Percentiles rank a stretch among this genome's conserved stretches.
Conservation (phyloP, 2,329 filamentous ascomycete species). For the Monosporascus sp. region DNA sequence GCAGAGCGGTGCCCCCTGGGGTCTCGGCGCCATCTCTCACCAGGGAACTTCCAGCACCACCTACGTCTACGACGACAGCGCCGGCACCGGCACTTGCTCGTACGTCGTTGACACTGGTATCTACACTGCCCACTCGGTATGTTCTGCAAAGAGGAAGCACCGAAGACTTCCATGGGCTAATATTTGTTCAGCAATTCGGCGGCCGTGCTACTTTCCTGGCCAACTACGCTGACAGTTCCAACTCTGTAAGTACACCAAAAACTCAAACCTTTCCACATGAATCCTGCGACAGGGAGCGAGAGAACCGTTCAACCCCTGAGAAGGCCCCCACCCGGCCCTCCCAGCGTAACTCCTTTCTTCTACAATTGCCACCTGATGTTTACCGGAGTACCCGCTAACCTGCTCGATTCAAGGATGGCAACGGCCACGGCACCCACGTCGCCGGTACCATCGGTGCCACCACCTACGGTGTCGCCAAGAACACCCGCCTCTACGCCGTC, state of each 20-base stretch:
- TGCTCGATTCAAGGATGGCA: conserved; percentile 13
- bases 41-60: conserved; percentile 24
- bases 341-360: no score
- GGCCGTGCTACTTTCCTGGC: conserved; percentile 33
- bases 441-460: conserved; percentile 38
- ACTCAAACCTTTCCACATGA: no score
- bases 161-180: conserved; percentile 6
- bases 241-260: conserved; percentile 14
- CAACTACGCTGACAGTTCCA: conserved; percentile 26
- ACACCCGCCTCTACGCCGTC: conserved; percentile 35
- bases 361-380: no score
- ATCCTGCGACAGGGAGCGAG: neutral
- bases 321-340: no score
- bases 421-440: conserved; percentile 43
- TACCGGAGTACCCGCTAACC: neutral
- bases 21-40: conserved; percentile 41
- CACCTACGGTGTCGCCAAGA: conserved; percentile 42
- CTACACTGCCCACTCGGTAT: conserved; percentile 34
- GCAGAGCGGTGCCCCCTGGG: conserved; percentile 36
- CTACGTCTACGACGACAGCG: conserved; percentile 37
- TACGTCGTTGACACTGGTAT: conserved; percentile 55
- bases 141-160: conserved; percentile 1
- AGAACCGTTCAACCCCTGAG: no score
- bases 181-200: conserved; percentile 30
- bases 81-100: conserved; percentile 37